phyloP scores from a whole-genome alignment of 768 basidiomycete species.

The Mycena leptocephala region DNA sequence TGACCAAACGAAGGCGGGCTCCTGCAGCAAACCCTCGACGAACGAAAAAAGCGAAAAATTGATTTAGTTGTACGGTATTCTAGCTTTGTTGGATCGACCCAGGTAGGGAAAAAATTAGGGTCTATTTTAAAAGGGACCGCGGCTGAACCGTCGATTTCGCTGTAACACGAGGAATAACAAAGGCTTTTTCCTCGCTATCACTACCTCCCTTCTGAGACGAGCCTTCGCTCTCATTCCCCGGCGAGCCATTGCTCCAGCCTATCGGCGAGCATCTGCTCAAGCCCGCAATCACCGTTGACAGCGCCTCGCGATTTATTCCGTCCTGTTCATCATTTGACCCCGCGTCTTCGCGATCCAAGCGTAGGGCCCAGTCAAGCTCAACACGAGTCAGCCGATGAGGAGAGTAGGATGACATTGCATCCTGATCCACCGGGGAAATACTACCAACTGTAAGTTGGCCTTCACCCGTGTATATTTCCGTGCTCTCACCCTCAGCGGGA shows the following conservation, averaged over 20 bases:
- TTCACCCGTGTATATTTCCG: neutral
- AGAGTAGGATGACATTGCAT: neutral
- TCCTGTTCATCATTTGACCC: neutral
- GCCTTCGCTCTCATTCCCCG: no score
- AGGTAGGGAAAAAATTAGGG: neutral
- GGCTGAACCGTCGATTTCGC: neutral
- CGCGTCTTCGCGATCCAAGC: neutral
- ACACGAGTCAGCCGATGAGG: neutral
- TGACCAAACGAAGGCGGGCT: no score
- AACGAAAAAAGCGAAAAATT: no score
- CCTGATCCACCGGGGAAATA: neutral
- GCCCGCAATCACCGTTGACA: neutral
- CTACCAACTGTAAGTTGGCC: neutral
- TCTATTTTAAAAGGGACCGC: neutral
- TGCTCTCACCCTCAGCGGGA: neutral
- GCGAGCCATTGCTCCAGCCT: neutral
- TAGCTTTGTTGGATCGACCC: no score
- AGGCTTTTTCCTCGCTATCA: neutral
- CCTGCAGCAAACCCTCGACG: no score
- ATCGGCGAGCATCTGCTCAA: neutral
- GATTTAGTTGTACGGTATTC: no score
- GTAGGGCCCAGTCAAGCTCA: neutral
- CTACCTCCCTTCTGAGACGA: neutral
- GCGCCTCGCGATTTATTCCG: no score
- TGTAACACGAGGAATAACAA: neutral